Conservation (phyloP, 192 early-diverging fungal genomes). For the Coemansia sp. region DNA sequence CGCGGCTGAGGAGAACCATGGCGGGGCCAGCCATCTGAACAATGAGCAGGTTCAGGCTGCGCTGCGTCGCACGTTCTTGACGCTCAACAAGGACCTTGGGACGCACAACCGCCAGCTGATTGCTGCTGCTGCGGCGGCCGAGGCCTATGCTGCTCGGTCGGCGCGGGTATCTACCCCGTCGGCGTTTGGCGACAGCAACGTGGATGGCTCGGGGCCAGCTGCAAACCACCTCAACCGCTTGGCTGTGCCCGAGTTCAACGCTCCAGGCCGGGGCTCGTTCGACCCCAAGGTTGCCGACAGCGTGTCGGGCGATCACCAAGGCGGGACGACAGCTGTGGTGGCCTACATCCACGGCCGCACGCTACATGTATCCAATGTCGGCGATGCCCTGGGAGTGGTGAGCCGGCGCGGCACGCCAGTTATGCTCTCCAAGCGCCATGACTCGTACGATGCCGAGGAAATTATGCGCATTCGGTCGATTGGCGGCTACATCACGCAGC, state of each 20-base stretch:
- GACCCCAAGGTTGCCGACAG: conserved; percentile 22
- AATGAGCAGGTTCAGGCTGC: conserved; percentile 57
- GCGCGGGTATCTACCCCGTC: conserved; percentile 18
- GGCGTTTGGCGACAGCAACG: conserved; percentile 1
- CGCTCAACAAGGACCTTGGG: conserved; percentile 78
- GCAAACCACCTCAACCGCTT: conserved; percentile 3
- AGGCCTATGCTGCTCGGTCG: conserved; percentile 33
- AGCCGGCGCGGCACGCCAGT: conserved; percentile 68
- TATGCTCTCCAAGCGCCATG: conserved; percentile 71
- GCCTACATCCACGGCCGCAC: conserved; percentile 75
- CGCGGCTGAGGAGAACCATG: conserved; percentile 12
- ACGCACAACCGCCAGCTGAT: conserved; percentile 52
- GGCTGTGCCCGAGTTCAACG: conserved; percentile 22
- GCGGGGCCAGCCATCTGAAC: conserved; percentile 20
- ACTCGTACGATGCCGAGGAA: conserved; percentile 66
- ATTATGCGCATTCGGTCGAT: conserved; percentile 73
- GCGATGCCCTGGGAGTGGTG: conserved; percentile 79
- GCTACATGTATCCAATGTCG: conserved; percentile 83
- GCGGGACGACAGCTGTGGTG: conserved; percentile 78
- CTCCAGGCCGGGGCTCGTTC: conserved; percentile 25
- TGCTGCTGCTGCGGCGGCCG: conserved; percentile 41
- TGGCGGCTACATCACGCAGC: conserved; percentile 76
- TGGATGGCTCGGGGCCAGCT: background rate
- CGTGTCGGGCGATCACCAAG: conserved; percentile 45
- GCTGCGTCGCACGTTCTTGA: conserved; percentile 79